Base-by-base conservation (phyloP, 176 grass and related monocot species). In the Triticum turgidum region DNA sequence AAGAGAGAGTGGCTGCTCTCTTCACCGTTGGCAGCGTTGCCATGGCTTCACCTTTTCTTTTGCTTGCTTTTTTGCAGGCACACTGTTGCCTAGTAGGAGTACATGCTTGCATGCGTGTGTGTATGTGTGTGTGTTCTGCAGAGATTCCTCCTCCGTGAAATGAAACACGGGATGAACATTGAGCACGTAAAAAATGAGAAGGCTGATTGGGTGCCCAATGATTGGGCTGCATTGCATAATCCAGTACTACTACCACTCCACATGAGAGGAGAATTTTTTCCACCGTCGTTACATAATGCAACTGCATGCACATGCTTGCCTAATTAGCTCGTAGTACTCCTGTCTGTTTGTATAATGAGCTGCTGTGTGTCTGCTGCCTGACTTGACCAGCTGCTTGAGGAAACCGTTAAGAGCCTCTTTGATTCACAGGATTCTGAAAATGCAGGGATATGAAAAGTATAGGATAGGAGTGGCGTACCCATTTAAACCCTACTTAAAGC, bases 261-360 rank as follows among this genome's bases (percentile, higher is more conserved):
- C 86, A 85, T 85, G 86, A 82, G 62, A 88, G 69, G 64, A 85
- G 54, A 85, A 88, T 88, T 88, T 77, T 71, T 67, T 59, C 54
- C 54, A 21, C 5, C 61, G 52, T 44, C 35, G 69, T 91, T 87
- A 49, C 80, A 88, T 91, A 73, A 73, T 85, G 78, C 78, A 10
- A 25, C 62, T 44, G 64, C 71, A 35, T 73, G 84, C 73, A 76
- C 73, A 76, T 76, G 73, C 44, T 20, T 51, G 45, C 73, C 73
- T 32, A 20, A 52, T 47, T 76, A 32, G 73, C 73, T 25, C 20
- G 6, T 85, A 38, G 6, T 85, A 38, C 20, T 24, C 65, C 27
- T 65, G 41, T 82, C 39, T 77, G 76, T 76, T 81, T 77, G 37
- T 62, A 73, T 18, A 45, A 6, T 64, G 70, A 54, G 68, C 49